A percentile compares a stretch with the other conserved stretches of the same genome.
phyloP scores from a whole-genome alignment of 2,329 filamentous ascomycete genomes.

The Cladosporium oxysporum region DNA sequence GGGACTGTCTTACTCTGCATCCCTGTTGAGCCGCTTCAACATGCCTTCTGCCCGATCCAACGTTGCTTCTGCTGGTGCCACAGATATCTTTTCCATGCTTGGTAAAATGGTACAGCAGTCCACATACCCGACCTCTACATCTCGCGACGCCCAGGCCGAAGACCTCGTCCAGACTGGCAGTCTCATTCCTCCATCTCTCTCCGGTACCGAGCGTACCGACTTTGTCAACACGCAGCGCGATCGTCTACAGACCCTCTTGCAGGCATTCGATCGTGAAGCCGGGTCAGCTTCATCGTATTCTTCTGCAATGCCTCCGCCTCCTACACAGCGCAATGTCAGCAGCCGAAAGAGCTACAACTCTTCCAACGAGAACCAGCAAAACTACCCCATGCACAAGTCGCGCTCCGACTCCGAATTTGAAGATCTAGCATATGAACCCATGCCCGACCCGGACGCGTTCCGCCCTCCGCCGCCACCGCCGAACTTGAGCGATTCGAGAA shows the following conservation, averaged over 20 bases:
- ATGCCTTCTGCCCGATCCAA: constrained; percentile 69
- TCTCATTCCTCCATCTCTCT: constrained; percentile 71
- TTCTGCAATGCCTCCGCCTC: constrained; percentile 27
- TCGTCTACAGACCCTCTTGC: constrained; percentile 70
- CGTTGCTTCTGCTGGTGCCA: constrained; percentile 44
- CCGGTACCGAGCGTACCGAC: constrained; percentile 66
- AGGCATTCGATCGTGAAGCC: constrained; percentile 78
- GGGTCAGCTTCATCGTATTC: constrained; percentile 13
- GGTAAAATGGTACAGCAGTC: constrained; percentile 67
- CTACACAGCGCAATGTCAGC: constrained; percentile 27
- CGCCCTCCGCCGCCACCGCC: constrained; percentile 21
- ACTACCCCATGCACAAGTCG: constrained; percentile 69
- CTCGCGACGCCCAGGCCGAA: constrained; percentile 45
- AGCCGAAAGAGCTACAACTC: constrained; percentile 34
- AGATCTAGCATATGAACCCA: constrained; percentile 40
- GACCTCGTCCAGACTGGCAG: constrained; percentile 60
- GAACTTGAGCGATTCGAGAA: constrained; percentile 5
- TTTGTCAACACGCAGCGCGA: constrained; percentile 82
- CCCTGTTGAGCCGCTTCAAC: constrained; percentile 81
- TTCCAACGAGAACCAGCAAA: constrained; percentile 9
- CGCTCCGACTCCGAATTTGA: constrained; percentile 88
- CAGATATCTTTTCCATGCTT: constrained; percentile 77
- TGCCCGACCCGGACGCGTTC: constrained; percentile 39
- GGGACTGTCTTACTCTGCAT: constrained; percentile 69
- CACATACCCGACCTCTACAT: constrained; percentile 39